These are phyloP conservation scores for Leucaena leucocephala DNA, from an alignment of 306 rosid genomes.

Conservation along the genomic window DNA sequence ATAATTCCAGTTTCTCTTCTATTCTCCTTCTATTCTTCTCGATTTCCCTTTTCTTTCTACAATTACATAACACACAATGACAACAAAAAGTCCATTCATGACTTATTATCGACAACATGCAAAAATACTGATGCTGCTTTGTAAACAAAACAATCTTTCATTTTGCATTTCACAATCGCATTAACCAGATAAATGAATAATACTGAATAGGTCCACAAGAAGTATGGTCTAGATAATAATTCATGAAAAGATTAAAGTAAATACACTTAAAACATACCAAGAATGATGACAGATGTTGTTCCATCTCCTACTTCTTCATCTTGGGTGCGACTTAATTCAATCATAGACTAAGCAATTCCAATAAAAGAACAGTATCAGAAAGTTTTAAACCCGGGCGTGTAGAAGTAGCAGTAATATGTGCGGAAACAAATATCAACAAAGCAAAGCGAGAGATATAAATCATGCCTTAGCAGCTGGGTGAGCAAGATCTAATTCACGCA, in stretches of 20 bases:
- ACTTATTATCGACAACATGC: slow-evolving; percentile 1
- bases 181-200: background rate
- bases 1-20: too few species aligned
- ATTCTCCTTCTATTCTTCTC: too few species aligned
- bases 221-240: background rate
- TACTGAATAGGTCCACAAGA: background rate
- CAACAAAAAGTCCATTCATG: background rate
- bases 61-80: too few species aligned
- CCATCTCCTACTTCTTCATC: slow-evolving; percentile 94
- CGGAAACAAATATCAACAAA: slow-evolving; percentile 24
- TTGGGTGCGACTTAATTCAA: slow-evolving; percentile 94
- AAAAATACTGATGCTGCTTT: background rate
- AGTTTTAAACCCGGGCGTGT: slow-evolving; percentile 20
- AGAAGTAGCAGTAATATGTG: background rate
- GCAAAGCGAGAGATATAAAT: slow-evolving; percentile 30
- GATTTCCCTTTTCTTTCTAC: too few species aligned
- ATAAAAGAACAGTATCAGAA: slow-evolving; percentile 28
- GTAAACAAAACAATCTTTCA: background rate
- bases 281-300: slow-evolving; percentile 92
- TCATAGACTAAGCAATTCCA: slow-evolving; percentile 75
- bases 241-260: background rate
- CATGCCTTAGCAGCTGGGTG: slow-evolving; percentile 98
- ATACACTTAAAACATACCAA: slow-evolving; percentile 56
- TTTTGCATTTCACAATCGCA: slow-evolving; percentile 28
- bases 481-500: slow-evolving; percentile 91